phyloP scores from a whole-genome alignment of 257 asterid species.

The Mentha longifolia region DNA sequence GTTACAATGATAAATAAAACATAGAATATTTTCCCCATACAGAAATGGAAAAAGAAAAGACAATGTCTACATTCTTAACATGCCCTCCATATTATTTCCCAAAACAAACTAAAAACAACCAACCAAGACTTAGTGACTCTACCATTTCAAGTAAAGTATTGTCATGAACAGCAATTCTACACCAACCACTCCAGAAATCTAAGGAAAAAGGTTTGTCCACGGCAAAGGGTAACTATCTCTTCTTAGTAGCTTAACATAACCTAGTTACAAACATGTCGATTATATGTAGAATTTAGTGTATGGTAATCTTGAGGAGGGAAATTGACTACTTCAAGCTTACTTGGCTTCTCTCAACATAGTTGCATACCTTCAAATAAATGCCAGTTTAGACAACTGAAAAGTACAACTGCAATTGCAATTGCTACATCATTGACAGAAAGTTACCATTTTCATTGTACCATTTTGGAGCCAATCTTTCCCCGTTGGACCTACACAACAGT shows the following conservation, averaged over 20 bases:
- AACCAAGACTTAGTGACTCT: constrained; percentile 16
- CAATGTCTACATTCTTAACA: neutral
- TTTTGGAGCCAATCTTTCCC: constrained; percentile 75
- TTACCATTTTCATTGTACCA: constrained; percentile 95
- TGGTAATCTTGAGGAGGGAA: neutral
- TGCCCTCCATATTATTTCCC: neutral
- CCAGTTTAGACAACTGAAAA: too few relatives aligned
- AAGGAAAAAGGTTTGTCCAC: neutral
- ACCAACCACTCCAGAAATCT: constrained; percentile 17
- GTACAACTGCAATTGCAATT: neutral
- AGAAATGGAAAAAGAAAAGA: neutral
- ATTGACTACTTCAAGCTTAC: neutral
- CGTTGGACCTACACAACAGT: constrained; percentile 91
- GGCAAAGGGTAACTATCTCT: neutral
- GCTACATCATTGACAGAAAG: constrained; percentile 14
- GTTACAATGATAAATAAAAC: neutral
- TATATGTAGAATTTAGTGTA: neutral
- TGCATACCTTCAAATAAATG: neutral
- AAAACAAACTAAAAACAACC: neutral
- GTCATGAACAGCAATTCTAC: neutral
- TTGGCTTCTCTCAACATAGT: neutral
- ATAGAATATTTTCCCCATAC: neutral
- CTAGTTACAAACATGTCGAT: neutral
- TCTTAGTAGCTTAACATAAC: neutral
- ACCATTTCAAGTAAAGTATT: constrained; percentile 12